phyloP scores from a whole-genome alignment of 2,329 filamentous ascomycete genomes.

The Fusarium liriodendri region DNA sequence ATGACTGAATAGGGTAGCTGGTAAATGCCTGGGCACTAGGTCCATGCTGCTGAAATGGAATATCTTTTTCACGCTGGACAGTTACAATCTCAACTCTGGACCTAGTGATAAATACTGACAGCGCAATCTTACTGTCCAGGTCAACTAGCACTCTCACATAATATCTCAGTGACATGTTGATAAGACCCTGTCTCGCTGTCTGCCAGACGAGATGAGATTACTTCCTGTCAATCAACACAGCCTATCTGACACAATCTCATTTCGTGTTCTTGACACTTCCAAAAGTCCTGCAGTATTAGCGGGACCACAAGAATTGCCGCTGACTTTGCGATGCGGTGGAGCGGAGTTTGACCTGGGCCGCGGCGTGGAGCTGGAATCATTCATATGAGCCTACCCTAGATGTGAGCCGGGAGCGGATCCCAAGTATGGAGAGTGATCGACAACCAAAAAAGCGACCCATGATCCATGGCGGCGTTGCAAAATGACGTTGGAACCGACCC shows the following conservation, averaged over 20 bases:
- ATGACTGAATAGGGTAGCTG: not conserved
- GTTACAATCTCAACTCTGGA: not conserved
- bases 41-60: not conserved
- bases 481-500: conserved; percentile 24
- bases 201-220: not conserved
- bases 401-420: not conserved
- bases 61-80: not conserved
- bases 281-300: not conserved
- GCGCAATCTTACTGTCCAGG: not conserved
- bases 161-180: not conserved
- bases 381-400: conserved; percentile 18
- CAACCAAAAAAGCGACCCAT: conserved; percentile 18
- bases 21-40: not conserved
- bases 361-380: not conserved
- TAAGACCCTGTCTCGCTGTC: not conserved
- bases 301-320: not conserved
- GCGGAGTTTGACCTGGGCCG: not conserved
- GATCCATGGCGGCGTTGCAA: conserved; percentile 4
- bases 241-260: not conserved
- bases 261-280: not conserved
- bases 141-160: not conserved
- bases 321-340: not conserved
- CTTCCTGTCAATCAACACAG: not conserved
- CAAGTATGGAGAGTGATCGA: conserved; percentile 20
- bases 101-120: not conserved